These are phyloP conservation scores for Penicillium sp. DNA, from an alignment of 2,329 filamentous ascomycete genomes.

Conservation along the genomic window DNA sequence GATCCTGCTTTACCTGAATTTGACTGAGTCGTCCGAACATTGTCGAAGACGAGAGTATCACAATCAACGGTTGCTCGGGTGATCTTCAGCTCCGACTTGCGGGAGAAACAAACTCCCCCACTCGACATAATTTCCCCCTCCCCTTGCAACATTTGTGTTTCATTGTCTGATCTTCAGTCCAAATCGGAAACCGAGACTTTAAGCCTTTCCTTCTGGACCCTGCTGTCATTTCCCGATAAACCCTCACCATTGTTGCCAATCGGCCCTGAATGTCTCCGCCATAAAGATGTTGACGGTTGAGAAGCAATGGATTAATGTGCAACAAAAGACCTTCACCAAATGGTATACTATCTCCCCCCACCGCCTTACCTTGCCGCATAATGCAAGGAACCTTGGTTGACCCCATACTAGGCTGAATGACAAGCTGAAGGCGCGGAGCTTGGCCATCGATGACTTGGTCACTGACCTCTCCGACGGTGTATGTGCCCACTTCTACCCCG, in stretches of 20 bases:
- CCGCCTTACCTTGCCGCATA: background rate
- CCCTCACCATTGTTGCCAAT: conserved; percentile 15
- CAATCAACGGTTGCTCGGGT: conserved; percentile 9
- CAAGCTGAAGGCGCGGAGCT: conserved; percentile 73
- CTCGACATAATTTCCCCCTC: conserved; percentile 1
- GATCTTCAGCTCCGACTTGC: conserved; percentile 10
- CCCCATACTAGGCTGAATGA: conserved; percentile 78
- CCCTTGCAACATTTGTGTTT: conserved; percentile 5
- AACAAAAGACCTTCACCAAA: conserved; percentile 99
- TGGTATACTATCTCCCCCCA: conserved; percentile 54
- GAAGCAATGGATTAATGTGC: conserved; percentile 69
- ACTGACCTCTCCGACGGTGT: conserved; percentile 90
- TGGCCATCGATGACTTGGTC: conserved; percentile 83
- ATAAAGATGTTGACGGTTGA: conserved; percentile 50
- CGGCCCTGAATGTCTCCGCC: conserved; percentile 32
- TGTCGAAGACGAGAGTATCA: background rate
- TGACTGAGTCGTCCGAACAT: background rate
- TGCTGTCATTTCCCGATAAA: conserved; percentile 5
- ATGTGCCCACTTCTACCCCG: conserved; percentile 42
- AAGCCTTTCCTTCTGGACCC: conserved; percentile 6
- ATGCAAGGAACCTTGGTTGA: conserved; percentile 1
- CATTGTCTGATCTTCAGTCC: conserved; percentile 11
- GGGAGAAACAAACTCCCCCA: conserved; percentile 3
- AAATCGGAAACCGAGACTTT: conserved; percentile 11
- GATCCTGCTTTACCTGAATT: background rate